phyloP scores from a whole-genome alignment of 441 rosid genomes.

The Viola pubescens region DNA sequence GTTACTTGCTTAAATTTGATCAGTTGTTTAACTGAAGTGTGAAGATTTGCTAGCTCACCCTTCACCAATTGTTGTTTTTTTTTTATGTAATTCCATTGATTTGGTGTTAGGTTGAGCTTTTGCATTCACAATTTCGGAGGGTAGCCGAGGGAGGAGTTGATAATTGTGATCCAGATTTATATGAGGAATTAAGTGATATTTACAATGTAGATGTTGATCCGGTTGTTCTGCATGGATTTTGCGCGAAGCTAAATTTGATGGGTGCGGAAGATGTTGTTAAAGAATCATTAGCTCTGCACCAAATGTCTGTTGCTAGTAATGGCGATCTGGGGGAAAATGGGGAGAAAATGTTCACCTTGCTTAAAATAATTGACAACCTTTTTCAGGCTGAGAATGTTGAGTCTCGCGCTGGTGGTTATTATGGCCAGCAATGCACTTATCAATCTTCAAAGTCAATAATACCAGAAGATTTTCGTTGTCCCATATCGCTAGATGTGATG shows the following conservation, averaged over 20 bases:
- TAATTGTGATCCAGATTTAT: background rate
- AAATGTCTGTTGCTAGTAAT: background rate
- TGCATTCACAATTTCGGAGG: background rate
- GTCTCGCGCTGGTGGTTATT: conserved; percentile 23
- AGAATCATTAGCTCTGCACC: background rate
- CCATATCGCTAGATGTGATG: conserved; percentile 70
- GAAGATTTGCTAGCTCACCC: background rate
- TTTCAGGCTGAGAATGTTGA: conserved; percentile 13
- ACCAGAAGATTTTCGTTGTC: conserved; percentile 65
- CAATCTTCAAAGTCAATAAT: conserved; percentile 34
- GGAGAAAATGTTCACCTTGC: conserved; percentile 13
- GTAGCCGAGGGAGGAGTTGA: background rate
- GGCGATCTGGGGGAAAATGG: conserved; percentile 16
- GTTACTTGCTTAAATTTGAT: conserved; percentile 38
- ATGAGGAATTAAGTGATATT: background rate
- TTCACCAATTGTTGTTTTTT: background rate
- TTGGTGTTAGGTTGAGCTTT: background rate
- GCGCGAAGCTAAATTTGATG: background rate
- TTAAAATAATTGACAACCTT: conserved; percentile 18
- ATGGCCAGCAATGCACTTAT: conserved; percentile 34
- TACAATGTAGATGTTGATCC: background rate
- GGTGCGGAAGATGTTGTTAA: background rate
- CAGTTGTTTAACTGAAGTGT: background rate
- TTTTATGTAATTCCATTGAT: no score
- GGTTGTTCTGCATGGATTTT: background rate